These are phyloP conservation scores for Penicillium coffeae DNA, from an alignment of 495 filamentous ascomycete species.

Conservation along the genomic window DNA sequence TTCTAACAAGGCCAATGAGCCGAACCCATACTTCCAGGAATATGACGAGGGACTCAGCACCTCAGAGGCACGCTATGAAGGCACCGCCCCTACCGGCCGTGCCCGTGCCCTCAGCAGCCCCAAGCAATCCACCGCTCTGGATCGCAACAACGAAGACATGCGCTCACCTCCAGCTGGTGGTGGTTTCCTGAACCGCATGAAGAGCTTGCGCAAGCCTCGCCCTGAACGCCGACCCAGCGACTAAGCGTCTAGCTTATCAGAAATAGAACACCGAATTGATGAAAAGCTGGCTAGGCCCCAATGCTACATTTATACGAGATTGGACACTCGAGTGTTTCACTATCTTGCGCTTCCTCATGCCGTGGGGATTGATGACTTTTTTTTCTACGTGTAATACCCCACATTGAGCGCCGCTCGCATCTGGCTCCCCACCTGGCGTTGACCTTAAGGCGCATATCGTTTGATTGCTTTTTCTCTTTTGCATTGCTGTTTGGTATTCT, in stretches of 20 bases:
- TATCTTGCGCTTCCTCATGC: slow-evolving; percentile 5
- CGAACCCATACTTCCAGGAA: slow-evolving; percentile 86
- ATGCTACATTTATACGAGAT: background rate
- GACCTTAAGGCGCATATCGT: slow-evolving; percentile 11
- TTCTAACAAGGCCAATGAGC: slow-evolving; percentile 43
- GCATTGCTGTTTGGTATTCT: background rate
- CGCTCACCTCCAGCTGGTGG: slow-evolving; percentile 25
- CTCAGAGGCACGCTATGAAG: too few relatives aligned
- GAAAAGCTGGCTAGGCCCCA: slow-evolving; percentile 1
- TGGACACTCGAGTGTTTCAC: background rate
- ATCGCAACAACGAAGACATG: slow-evolving; percentile 59
- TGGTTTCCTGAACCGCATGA: slow-evolving; percentile 82
- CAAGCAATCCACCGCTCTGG: slow-evolving; percentile 49
- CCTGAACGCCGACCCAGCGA: slow-evolving; percentile 43
- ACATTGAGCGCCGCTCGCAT: slow-evolving; percentile 19
- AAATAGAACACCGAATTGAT: background rate
- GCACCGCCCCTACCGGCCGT: slow-evolving; percentile 42
- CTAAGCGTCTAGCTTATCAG: slow-evolving; percentile 5
- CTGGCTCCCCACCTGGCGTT: slow-evolving; percentile 24
- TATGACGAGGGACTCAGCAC: slow-evolving; percentile 71
- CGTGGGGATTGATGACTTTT: slow-evolving; percentile 22
- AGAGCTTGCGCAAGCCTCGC: slow-evolving; percentile 67
- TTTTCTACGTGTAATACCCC: slow-evolving; percentile 27
- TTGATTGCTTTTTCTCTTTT: slow-evolving; percentile 9
- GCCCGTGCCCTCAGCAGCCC: slow-evolving; percentile 60